These are phyloP conservation scores for Xylaria digitata DNA, from an alignment of 2,329 filamentous ascomycete species.

Conservation along the genomic window DNA sequence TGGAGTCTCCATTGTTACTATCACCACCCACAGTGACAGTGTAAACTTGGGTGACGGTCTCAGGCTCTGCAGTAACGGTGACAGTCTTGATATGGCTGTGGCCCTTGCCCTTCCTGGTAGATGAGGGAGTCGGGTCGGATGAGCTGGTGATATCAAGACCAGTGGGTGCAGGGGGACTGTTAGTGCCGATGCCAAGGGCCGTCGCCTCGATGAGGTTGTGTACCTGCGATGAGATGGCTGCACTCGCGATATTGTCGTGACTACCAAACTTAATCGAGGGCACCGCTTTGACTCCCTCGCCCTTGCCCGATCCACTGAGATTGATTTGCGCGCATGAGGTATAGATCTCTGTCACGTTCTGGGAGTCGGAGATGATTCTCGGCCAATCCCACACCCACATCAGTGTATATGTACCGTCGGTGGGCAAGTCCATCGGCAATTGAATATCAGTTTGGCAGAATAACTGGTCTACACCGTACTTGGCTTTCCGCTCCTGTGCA, in stretches of 20 bases:
- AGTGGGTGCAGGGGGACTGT: constrained; percentile 42
- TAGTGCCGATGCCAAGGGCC: constrained; percentile 48
- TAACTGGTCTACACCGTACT: constrained; percentile 70
- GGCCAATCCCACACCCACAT: constrained; percentile 99
- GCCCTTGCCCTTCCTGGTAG: constrained; percentile 41
- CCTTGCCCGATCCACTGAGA: constrained; percentile 42
- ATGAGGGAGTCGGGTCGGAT: constrained; percentile 37
- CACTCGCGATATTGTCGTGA: constrained; percentile 44
- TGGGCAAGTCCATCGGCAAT: constrained; percentile 73
- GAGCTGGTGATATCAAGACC: constrained; percentile 39
- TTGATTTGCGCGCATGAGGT: constrained; percentile 61
- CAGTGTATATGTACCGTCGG: constrained; percentile 77
- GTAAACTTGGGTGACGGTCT: constrained; percentile 54
- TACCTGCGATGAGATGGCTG: constrained; percentile 58
- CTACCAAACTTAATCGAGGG: constrained; percentile 54
- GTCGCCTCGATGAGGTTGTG: constrained; percentile 54
- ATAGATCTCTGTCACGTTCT: constrained; percentile 66
- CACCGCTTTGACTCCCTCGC: constrained; percentile 49
- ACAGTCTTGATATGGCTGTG: constrained; percentile 53
- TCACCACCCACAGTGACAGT: constrained; percentile 51
- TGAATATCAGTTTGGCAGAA: constrained; percentile 85
- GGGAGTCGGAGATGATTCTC: constrained; percentile 61
- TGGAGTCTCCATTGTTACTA: constrained; percentile 10
- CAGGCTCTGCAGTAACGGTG: constrained; percentile 55
- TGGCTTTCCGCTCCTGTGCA: constrained; percentile 66